Conservation (phyloP, 2,329 filamentous ascomycete genomes). For the Neonectria magnoliae region DNA sequence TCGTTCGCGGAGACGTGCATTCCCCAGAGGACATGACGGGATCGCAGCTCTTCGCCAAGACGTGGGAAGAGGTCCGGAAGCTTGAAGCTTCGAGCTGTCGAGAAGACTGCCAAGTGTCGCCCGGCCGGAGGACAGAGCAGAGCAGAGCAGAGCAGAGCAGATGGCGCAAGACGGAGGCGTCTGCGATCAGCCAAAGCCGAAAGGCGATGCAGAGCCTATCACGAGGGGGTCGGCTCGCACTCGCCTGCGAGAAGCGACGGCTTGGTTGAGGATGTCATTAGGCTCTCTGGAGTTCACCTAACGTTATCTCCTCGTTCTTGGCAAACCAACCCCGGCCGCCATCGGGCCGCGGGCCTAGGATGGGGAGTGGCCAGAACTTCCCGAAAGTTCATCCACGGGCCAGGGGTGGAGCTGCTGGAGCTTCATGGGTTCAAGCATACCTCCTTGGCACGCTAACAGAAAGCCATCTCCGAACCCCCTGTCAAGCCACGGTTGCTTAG, state of each 20-base stretch:
- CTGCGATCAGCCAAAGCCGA: neutral
- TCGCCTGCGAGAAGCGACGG: neutral
- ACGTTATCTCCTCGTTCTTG: neutral
- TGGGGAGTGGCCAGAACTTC: conserved; percentile 26
- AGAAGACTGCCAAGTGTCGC: neutral
- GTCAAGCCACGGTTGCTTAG: conserved; percentile 1
- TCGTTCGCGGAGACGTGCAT: conserved; percentile 1
- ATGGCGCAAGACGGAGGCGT: neutral
- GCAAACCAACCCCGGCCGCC: neutral
- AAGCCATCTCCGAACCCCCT: conserved; percentile 35
- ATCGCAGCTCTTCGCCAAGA: neutral
- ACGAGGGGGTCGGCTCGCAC: neutral
- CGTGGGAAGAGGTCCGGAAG: neutral
- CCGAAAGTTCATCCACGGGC: conserved; percentile 27
- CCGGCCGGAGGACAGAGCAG: neutral
- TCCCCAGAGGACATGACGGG: neutral
- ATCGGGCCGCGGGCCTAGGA: conserved; percentile 1
- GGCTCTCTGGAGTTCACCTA: too few relatives aligned
- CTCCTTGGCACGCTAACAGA: conserved; percentile 5
- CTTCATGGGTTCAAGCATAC: conserved; percentile 5
- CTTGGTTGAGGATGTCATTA: neutral
- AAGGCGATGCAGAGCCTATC: neutral
- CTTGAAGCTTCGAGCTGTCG: neutral
- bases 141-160: neutral
- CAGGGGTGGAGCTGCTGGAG: conserved; percentile 10